Evolutionary conservation across 1,284 basidiomycete species (phyloP).

Genomic region (Cutaneotrichosporon dermatis): DNA sequence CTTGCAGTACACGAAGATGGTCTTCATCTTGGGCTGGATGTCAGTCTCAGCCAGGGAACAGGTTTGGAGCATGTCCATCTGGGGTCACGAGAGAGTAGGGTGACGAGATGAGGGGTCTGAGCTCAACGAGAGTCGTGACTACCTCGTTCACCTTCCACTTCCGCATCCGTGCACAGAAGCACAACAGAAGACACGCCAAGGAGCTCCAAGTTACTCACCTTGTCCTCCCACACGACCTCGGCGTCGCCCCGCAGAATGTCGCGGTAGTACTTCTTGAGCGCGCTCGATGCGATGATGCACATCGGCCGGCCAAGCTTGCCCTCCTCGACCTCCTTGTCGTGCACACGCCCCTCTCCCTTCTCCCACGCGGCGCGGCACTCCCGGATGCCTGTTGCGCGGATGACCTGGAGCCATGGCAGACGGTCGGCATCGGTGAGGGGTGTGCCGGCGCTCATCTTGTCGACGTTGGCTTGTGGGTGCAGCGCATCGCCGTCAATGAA

Average conservation of each 20-base stretch:
- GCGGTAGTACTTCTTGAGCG: conserved; percentile 75
- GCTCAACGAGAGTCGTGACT: too few species aligned
- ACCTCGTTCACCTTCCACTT: too few species aligned
- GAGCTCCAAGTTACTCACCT: conserved; percentile 1
- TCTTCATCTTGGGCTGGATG: conserved; percentile 50
- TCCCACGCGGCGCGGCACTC: conserved; percentile 51
- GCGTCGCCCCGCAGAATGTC: conserved; percentile 66
- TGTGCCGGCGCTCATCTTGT: conserved; percentile 78
- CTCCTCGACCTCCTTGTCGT: conserved; percentile 14
- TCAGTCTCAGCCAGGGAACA: background rate
- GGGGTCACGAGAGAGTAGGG: too few species aligned
- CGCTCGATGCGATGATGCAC: conserved; percentile 79
- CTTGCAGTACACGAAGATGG: conserved; percentile 78
- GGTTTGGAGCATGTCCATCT: too few species aligned
- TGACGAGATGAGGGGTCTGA: too few species aligned
- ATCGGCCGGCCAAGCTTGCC: conserved; percentile 50
- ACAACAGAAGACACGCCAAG: too few species aligned
- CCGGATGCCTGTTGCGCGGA: conserved; percentile 59
- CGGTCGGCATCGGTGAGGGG: conserved; percentile 79
- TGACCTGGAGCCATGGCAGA: conserved; percentile 74
- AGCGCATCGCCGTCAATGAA: conserved; percentile 89
- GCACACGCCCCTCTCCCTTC: conserved; percentile 22
- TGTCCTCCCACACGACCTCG: conserved; percentile 22
- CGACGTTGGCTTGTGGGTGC: conserved; percentile 75
- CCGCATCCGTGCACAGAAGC: too few species aligned